Conservation (phyloP, 805 yeast species). For the Jamesozyma lodderae region DNA sequence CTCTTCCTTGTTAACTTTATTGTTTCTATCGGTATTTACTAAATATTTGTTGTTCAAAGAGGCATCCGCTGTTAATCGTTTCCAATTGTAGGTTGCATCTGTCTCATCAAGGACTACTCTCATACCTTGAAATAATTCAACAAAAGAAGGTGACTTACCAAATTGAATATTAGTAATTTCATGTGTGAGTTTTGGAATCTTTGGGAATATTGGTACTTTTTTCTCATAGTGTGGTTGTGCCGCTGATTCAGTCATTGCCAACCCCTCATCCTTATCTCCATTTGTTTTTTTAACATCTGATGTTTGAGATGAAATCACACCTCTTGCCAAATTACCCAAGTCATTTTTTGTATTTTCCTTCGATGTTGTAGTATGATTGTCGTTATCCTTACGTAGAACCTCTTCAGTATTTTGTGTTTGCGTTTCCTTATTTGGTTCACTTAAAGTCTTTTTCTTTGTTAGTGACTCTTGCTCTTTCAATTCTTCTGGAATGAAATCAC, state of each 20-base stretch:
- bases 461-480: background rate
- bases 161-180: slow-evolving; percentile 8
- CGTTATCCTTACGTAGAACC: background rate
- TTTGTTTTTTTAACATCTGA: no score
- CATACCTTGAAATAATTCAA: slow-evolving; percentile 27
- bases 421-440: background rate
- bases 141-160: slow-evolving; percentile 25
- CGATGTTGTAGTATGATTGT: background rate
- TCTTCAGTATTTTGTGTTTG: background rate
- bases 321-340: no score
- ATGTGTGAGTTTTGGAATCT: slow-evolving; percentile 7
- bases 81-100: slow-evolving; percentile 29
- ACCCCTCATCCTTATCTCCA: no score
- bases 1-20: no score
- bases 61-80: slow-evolving; percentile 18
- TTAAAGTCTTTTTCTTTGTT: background rate
- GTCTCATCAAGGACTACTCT: slow-evolving; percentile 24
- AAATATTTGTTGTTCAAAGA: slow-evolving; percentile 10
- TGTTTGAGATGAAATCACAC: no score
- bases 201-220: slow-evolving; percentile 14
- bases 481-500: slow-evolving; percentile 14
- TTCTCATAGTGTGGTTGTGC: background rate
- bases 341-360: background rate
- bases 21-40: background rate
- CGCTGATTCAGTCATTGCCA: no score